These are phyloP conservation scores for Wickerhamiella lipophila DNA, from an alignment of 805 yeast genomes.

Conservation along the genomic window DNA sequence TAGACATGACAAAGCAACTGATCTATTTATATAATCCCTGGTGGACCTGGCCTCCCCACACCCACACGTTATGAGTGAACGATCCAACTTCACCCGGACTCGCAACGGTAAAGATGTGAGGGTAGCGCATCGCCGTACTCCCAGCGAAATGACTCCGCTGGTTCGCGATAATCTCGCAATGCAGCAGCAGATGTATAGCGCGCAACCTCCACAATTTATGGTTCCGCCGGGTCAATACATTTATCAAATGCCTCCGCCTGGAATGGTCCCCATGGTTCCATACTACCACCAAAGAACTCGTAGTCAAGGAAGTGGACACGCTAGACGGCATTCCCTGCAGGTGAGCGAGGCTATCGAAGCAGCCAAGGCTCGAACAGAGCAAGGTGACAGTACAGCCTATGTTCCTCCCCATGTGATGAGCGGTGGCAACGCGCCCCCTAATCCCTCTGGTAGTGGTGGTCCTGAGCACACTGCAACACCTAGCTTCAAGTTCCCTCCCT, in stretches of 20 bases:
- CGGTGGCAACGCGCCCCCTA: not conserved
- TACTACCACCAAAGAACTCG: slow-evolving; percentile 11
- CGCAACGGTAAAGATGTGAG: slow-evolving; percentile 44
- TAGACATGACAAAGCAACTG: slow-evolving; percentile 6
- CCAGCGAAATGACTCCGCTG: slow-evolving; percentile 83
- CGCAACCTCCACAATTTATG: slow-evolving; percentile 39
- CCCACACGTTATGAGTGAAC: slow-evolving; percentile 10
- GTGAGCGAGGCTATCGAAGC: slow-evolving; percentile 88
- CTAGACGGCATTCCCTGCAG: slow-evolving; percentile 84
- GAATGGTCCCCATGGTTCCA: slow-evolving; percentile 10
- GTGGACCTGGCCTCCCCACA: slow-evolving; percentile 1
- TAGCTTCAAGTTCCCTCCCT: slow-evolving; percentile 22
- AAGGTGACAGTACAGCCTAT: not conserved
- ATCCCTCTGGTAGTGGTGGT: not conserved
- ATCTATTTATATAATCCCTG: slow-evolving; percentile 9
- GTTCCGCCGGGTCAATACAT: slow-evolving; percentile 30
- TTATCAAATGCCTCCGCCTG: slow-evolving; percentile 14
- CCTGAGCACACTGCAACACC: slow-evolving; percentile 6
- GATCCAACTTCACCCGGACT: slow-evolving; percentile 13
- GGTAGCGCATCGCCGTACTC: slow-evolving; percentile 94
- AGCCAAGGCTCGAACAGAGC: slow-evolving; percentile 78
- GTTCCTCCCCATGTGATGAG: not conserved
- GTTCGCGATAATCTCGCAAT: slow-evolving; percentile 71
- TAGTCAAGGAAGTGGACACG: slow-evolving; percentile 33
- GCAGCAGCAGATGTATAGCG: slow-evolving; percentile 83